Evolutionary conservation across 345 rosid genomes (phyloP).

Genomic region (Acer campestre): DNA sequence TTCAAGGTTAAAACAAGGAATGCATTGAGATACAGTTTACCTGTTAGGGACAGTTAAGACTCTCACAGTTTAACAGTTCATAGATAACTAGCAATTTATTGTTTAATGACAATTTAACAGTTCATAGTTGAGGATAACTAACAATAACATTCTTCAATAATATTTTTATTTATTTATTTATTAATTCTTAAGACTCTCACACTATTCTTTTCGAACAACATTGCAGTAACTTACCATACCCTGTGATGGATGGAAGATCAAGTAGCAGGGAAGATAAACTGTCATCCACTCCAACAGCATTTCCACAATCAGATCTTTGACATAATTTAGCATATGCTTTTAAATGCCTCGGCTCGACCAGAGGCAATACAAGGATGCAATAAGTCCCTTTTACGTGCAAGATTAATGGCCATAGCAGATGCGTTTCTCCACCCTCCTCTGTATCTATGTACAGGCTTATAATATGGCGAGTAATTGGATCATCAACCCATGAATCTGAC

Average conservation of each 20-base stretch:
- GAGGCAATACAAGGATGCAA: constrained; percentile 67
- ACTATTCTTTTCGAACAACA: constrained; percentile 9
- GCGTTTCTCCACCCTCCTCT: constrained; percentile 46
- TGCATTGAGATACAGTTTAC: background rate
- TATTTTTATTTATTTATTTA: background rate
- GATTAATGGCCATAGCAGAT: constrained; percentile 75
- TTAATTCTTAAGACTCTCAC: background rate
- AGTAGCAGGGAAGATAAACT: constrained; percentile 81
- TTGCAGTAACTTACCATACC: constrained; percentile 68
- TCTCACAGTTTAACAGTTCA: too few relatives aligned
- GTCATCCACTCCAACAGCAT: constrained; percentile 64
- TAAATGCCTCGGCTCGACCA: constrained; percentile 73
- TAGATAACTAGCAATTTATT: too few relatives aligned
- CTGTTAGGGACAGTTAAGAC: too few relatives aligned
- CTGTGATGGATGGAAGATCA: constrained; percentile 92
- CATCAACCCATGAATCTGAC: constrained; percentile 96
- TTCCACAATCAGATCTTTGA: constrained; percentile 76
- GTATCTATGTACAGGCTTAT: constrained; percentile 55
- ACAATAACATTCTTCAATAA: background rate
- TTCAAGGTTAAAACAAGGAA: background rate
- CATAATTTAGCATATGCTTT: constrained; percentile 53
- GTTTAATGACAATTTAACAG: background rate
- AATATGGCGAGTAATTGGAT: constrained; percentile 80
- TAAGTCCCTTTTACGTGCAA: constrained; percentile 69
- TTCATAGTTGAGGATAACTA: background rate